A percentile compares a stretch with the other conserved stretches of the same genome.
These are phyloP conservation scores for Fusarium virguliforme DNA, from an alignment of 2,329 filamentous ascomycete genomes.

Conservation along the genomic window DNA sequence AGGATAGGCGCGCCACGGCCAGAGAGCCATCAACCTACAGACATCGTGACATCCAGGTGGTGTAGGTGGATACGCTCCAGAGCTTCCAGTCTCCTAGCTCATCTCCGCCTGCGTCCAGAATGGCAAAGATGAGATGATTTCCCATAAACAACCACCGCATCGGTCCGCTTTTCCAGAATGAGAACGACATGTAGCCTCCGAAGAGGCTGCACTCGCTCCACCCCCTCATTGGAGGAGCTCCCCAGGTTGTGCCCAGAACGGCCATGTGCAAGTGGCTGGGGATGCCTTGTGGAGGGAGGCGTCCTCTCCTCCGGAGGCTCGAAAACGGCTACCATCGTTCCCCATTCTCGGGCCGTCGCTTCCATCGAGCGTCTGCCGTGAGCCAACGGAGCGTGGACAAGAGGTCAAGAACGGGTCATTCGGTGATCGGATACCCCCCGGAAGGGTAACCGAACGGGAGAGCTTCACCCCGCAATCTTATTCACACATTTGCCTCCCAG, in stretches of 20 bases:
- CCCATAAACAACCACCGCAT: slow-evolving; percentile 14
- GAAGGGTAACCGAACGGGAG: slow-evolving; percentile 26
- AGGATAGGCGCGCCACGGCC: slow-evolving; percentile 16
- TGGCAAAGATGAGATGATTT: slow-evolving; percentile 16
- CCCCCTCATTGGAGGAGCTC: slow-evolving; percentile 35
- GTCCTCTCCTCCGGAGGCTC: slow-evolving; percentile 26
- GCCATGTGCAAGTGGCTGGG: slow-evolving; percentile 7
- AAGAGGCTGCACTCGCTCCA: slow-evolving; percentile 35
- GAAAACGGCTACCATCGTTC: slow-evolving; percentile 12
- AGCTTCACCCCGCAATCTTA: slow-evolving; percentile 32
- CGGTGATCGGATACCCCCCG: slow-evolving; percentile 26
- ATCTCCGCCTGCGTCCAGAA: slow-evolving; percentile 29
- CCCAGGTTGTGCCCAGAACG: slow-evolving; percentile 5
- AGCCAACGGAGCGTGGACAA: slow-evolving; percentile 19
- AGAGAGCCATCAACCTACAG: slow-evolving; percentile 22
- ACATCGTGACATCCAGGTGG: slow-evolving; percentile 11
- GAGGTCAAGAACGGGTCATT: slow-evolving; percentile 26
- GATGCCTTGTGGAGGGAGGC: slow-evolving; percentile 6
- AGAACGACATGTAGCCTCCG: slow-evolving; percentile 27
- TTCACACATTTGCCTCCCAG: slow-evolving; percentile 25
- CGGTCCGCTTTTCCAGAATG: slow-evolving; percentile 43
- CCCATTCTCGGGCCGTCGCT: slow-evolving; percentile 43
- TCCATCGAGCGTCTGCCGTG: slow-evolving; percentile 32
- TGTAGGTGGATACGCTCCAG: slow-evolving; percentile 19
- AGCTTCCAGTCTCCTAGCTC: slow-evolving; percentile 17